phyloP scores from a whole-genome alignment of 1,139 yeast species.

The Spencermartinsiella ligniputridi region DNA sequence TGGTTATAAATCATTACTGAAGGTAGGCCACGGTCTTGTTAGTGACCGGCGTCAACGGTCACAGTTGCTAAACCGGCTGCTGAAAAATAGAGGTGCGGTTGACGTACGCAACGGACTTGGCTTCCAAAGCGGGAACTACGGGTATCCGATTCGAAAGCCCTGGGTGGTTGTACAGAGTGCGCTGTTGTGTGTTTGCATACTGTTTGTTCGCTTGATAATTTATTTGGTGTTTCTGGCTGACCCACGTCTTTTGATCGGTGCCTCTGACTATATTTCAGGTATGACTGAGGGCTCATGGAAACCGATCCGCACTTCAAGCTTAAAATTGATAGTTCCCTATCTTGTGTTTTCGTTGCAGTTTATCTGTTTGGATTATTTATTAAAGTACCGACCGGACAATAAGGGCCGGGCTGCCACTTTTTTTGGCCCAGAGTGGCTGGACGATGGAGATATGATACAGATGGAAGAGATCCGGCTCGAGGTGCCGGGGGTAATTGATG shows the following conservation, averaged over 20 bases:
- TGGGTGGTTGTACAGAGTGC: conserved; percentile 12
- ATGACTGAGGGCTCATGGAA: background rate
- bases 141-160: conserved; percentile 9
- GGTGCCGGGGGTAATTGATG: background rate
- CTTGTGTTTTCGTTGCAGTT: conserved; percentile 1
- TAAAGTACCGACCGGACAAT: conserved; percentile 1
- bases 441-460: background rate
- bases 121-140: conserved; percentile 14
- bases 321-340: background rate
- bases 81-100: background rate
- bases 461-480: background rate
- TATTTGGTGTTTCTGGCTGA: conserved; percentile 1
- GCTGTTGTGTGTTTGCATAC: conserved; percentile 3
- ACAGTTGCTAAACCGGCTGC: background rate
- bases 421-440: background rate
- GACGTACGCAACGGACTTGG: conserved; percentile 9
- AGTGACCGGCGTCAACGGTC: background rate
- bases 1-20: conserved; percentile 10
- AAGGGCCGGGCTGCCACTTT: background rate
- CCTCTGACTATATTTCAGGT: too few relatives aligned
- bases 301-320: background rate
- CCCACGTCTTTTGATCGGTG: background rate
- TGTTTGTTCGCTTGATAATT: conserved; percentile 1
- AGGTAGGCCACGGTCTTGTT: conserved; percentile 5
- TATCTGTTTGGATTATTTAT: background rate